These are phyloP conservation scores for Apophysomyces trapeziformis DNA, from an alignment of 371 early-diverging fungal species.

Conservation along the genomic window DNA sequence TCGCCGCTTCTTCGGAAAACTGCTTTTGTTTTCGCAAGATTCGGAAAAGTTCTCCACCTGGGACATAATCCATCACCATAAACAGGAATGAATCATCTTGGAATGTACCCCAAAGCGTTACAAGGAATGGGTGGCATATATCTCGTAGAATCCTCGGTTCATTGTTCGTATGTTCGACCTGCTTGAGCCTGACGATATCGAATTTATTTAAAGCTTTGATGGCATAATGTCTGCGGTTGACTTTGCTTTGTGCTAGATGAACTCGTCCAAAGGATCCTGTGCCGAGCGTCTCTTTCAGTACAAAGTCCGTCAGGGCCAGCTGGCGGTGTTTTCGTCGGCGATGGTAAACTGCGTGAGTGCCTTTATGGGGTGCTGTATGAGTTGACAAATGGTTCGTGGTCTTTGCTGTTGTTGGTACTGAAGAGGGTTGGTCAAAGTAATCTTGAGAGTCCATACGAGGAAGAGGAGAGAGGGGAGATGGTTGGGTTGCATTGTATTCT, in stretches of 20 bases:
- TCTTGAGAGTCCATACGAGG: background rate
- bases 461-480: background rate
- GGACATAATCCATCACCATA: conserved; percentile 96
- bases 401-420: background rate
- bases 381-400: background rate
- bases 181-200: conserved; percentile 93
- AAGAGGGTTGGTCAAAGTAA: background rate
- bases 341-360: conserved; percentile 1
- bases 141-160: conserved; percentile 87
- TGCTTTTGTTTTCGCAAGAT: conserved; percentile 72
- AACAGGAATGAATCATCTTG: conserved; percentile 90
- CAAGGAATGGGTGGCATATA: conserved; percentile 88
- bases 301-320: conserved; percentile 27
- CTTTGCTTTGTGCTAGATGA: conserved; percentile 59
- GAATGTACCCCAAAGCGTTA: conserved; percentile 90
- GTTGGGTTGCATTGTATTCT: background rate
- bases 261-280: conserved; percentile 76
- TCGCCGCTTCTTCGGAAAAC: conserved; percentile 87
- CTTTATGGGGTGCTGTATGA: background rate
- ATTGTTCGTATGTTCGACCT: conserved; percentile 90
- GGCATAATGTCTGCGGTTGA: conserved; percentile 68
- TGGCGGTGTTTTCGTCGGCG: conserved; percentile 12
- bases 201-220: conserved; percentile 93
- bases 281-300: conserved; percentile 63
- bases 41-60: conserved; percentile 94